These are phyloP conservation scores for Atalantia buxifolia DNA, from an alignment of 345 rosid species.

Conservation along the genomic window DNA sequence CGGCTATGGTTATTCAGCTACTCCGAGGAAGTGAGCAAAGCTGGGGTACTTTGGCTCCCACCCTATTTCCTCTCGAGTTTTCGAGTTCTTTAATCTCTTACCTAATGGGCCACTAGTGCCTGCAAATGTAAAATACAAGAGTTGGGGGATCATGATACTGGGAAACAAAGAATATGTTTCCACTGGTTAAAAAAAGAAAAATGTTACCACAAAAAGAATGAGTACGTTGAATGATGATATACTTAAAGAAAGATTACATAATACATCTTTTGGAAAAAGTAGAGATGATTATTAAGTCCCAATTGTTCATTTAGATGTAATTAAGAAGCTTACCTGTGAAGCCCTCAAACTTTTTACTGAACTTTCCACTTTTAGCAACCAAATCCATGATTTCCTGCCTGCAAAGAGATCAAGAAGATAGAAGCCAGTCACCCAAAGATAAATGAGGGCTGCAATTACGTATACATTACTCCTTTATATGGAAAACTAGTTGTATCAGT, in stretches of 20 bases:
- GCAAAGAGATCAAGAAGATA: conserved; percentile 15
- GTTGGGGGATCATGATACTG: neutral
- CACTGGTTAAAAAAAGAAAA: neutral
- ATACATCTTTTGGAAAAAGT: neutral
- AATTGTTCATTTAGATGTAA: neutral
- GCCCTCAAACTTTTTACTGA: conserved; percentile 56
- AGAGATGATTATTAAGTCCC: neutral
- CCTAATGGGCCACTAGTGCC: conserved; percentile 84
- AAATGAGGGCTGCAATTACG: neutral
- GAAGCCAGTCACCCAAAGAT: neutral
- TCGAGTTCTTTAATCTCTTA: conserved; percentile 76
- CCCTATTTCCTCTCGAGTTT: conserved; percentile 66
- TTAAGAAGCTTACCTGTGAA: conserved; percentile 59
- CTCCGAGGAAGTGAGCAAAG: conserved; percentile 75
- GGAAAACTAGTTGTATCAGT: neutral
- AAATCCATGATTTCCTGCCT: conserved; percentile 95
- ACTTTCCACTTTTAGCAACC: conserved; percentile 74
- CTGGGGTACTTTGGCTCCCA: conserved; percentile 92
- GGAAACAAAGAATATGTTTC: neutral
- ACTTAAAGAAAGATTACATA: neutral
- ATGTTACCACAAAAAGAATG: neutral
- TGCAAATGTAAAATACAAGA: conserved; percentile 31
- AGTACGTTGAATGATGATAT: neutral
- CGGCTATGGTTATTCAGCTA: conserved; percentile 28
- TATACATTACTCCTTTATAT: neutral